Conservation (phyloP, 78 protist species). For the Dictyostelium brefeldianum region DNA sequence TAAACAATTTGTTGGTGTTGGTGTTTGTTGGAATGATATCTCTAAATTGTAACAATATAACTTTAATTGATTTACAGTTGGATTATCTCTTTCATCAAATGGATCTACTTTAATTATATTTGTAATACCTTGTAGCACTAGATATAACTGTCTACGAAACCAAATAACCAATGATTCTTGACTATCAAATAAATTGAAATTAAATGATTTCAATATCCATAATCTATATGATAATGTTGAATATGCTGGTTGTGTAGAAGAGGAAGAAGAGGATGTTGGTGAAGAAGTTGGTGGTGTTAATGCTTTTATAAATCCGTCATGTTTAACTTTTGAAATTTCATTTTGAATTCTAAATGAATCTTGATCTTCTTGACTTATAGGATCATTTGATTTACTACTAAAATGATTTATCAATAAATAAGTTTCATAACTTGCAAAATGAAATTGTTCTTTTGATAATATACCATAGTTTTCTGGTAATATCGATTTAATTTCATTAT, state of each 20-base stretch:
- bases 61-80: background rate
- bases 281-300: slow-evolving; percentile 5
- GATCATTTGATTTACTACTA: slow-evolving; percentile 12
- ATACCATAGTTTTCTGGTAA: slow-evolving; percentile 47
- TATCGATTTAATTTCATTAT: background rate
- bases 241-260: background rate
- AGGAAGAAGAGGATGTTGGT: background rate
- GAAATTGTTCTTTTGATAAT: slow-evolving; percentile 64
- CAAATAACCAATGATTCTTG: slow-evolving; percentile 41
- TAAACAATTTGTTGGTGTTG: background rate
- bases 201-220: slow-evolving; percentile 45
- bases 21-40: background rate
- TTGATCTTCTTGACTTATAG: slow-evolving; percentile 29
- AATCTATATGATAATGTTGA: slow-evolving; percentile 36
- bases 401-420: slow-evolving; percentile 48
- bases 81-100: slow-evolving; percentile 39
- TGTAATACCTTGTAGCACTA: slow-evolving; percentile 4
- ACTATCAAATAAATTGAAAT: slow-evolving; percentile 26
- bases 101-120: slow-evolving; percentile 19
- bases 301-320: slow-evolving; percentile 24
- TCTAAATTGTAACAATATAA: slow-evolving; percentile 30
- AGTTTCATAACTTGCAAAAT: slow-evolving; percentile 65
- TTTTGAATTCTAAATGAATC: slow-evolving; percentile 73
- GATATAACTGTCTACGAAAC: slow-evolving; percentile 70
- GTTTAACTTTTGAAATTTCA: slow-evolving; percentile 60